These are phyloP conservation scores for Rhododendron ferrugineum DNA, from an alignment of 148 eudicot genomes.

Conservation along the genomic window DNA sequence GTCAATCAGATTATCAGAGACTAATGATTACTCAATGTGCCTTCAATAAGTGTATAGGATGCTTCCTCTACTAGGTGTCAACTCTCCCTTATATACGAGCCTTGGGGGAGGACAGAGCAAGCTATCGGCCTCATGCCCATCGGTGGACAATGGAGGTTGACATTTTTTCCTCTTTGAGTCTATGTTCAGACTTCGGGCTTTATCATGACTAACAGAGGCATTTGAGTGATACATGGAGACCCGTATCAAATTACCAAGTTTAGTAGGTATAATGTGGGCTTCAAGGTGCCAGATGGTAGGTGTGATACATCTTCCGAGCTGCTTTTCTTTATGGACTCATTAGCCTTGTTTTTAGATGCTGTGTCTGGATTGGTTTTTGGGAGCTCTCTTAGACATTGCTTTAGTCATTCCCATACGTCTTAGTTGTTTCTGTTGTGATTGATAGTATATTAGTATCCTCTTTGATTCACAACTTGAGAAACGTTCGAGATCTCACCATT, in stretches of 20 bases:
- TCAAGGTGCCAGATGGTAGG: too few species aligned
- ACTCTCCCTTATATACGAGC: neutral
- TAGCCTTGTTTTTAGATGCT: too few species aligned
- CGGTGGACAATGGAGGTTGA: neutral
- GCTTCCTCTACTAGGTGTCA: neutral
- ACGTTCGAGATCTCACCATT: too few species aligned
- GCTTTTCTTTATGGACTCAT: too few species aligned
- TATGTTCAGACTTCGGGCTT: neutral
- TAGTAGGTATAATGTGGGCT: neutral
- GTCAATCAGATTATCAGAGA: neutral
- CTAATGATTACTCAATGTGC: neutral
- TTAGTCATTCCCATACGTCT: too few species aligned
- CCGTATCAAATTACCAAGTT: too few species aligned
- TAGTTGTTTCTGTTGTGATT: too few species aligned
- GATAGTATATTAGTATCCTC: too few species aligned
- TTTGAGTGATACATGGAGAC: neutral
- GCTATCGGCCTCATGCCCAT: neutral
- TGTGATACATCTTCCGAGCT: too few species aligned
- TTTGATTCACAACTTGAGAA: too few species aligned
- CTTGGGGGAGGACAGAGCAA: neutral
- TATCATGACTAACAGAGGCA: neutral
- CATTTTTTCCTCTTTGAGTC: neutral
- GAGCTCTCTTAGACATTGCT: too few species aligned
- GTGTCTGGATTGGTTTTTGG: too few species aligned
- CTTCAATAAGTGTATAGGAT: neutral